Percentiles rank a stretch among this genome's conserved stretches.
phyloP scores from a whole-genome alignment of 192 early-diverging fungal genomes.

The Glomus cerebriforme region DNA sequence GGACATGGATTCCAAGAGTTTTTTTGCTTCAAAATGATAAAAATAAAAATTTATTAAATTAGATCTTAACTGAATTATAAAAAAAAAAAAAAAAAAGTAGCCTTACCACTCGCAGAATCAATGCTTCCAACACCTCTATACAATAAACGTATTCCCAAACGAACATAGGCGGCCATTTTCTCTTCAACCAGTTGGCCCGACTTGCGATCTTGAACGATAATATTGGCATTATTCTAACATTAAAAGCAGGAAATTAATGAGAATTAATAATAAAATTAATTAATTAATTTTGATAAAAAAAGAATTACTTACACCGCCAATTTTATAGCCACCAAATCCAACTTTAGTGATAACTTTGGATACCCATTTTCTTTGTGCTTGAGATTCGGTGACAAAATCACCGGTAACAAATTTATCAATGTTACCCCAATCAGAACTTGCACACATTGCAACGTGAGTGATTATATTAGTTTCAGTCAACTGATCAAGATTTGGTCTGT shows the following conservation, averaged over 20 bases:
- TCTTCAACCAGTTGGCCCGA: conserved; percentile 74
- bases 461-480: conserved; percentile 69
- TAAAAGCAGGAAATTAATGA: background rate
- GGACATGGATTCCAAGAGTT: conserved; percentile 53
- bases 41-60: background rate
- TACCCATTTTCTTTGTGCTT: conserved; percentile 73
- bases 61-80: background rate
- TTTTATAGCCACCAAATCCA: conserved; percentile 60
- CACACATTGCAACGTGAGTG: conserved; percentile 76
- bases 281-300: conserved; percentile 23
- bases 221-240: conserved; percentile 66
- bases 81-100: conserved; percentile 5
- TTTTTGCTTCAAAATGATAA: conserved; percentile 38
- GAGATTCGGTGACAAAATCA: conserved; percentile 74
- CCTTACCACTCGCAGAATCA: conserved; percentile 44
- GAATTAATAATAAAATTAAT: background rate
- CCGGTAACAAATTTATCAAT: conserved; percentile 74
- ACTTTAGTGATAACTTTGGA: conserved; percentile 64
- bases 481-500: conserved; percentile 51
- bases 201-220: conserved; percentile 71
- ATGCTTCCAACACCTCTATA: conserved; percentile 62
- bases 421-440: conserved; percentile 64
- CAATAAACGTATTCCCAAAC: conserved; percentile 77
- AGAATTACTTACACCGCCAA: conserved; percentile 45
- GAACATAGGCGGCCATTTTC: conserved; percentile 75